Evolutionary conservation across 371 early-diverging fungal genomes (phyloP).

Genomic region (Lichtheimia ornata): DNA sequence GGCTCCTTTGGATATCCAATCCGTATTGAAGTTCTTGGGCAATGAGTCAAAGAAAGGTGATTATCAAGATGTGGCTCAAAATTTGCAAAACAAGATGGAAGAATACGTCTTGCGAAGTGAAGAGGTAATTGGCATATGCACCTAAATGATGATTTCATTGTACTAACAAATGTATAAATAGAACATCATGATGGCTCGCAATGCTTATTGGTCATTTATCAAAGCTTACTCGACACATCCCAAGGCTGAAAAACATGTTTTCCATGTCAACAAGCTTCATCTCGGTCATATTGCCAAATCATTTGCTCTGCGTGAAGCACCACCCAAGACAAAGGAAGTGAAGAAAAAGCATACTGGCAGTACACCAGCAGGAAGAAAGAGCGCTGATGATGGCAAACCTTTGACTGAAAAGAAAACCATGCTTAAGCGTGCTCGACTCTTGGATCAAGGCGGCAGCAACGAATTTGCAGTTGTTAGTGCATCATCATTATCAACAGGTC

Average conservation of each 20-base stretch:
- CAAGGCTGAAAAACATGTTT: slow-evolving; percentile 79
- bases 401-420: slow-evolving; percentile 27
- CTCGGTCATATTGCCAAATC: slow-evolving; percentile 95
- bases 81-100: slow-evolving; percentile 70
- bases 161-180: slow-evolving; percentile 25
- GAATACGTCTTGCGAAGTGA: slow-evolving; percentile 52
- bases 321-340: slow-evolving; percentile 57
- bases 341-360: slow-evolving; percentile 49
- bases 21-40: slow-evolving; percentile 47
- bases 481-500: slow-evolving; percentile 25
- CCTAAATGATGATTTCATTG: neutral
- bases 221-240: slow-evolving; percentile 94
- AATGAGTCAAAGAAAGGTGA: slow-evolving; percentile 22
- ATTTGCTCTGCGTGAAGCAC: slow-evolving; percentile 92
- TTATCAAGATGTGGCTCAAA: slow-evolving; percentile 60
- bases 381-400: slow-evolving; percentile 20
- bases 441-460: slow-evolving; percentile 37
- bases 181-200: slow-evolving; percentile 66
- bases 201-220: slow-evolving; percentile 86
- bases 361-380: slow-evolving; percentile 38
- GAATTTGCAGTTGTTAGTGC: slow-evolving; percentile 48
- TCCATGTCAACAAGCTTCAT: slow-evolving; percentile 92
- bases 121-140: slow-evolving; percentile 50
- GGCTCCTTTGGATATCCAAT: slow-evolving; percentile 52
- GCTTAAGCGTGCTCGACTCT: slow-evolving; percentile 30